A percentile compares a stretch with the other conserved stretches of the same genome.
Conservation (phyloP, 2,329 filamentous ascomycete species). For the Aspergillus quadrilineatus region DNA sequence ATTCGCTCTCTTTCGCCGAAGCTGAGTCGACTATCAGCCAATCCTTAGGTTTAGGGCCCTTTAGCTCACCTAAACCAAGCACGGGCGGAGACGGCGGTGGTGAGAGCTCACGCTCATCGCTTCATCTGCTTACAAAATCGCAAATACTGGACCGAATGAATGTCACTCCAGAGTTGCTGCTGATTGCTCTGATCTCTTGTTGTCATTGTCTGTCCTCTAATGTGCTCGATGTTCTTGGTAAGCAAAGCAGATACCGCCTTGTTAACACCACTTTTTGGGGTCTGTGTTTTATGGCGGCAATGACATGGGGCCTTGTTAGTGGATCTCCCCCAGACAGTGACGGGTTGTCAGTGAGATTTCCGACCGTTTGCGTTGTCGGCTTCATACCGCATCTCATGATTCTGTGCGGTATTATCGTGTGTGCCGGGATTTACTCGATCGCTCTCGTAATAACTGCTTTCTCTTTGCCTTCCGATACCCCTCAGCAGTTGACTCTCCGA, state of each 20-base stretch:
- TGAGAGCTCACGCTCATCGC: slow-evolving; percentile 30
- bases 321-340: slow-evolving; percentile 46
- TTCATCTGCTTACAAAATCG: slow-evolving; percentile 40
- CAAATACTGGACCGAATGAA: slow-evolving; percentile 78
- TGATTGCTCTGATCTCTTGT: slow-evolving; percentile 83
- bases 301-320: slow-evolving; percentile 69
- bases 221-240: slow-evolving; percentile 72
- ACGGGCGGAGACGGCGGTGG: slow-evolving; percentile 47
- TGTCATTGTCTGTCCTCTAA: slow-evolving; percentile 88
- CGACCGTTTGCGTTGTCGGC: slow-evolving; percentile 90
- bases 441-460: slow-evolving; percentile 75
- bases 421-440: slow-evolving; percentile 71
- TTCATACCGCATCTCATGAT: slow-evolving; percentile 95
- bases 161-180: slow-evolving; percentile 81
- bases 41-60: slow-evolving; percentile 70
- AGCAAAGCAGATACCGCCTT: slow-evolving; percentile 77
- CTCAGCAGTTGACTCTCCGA: slow-evolving; percentile 46
- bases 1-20: slow-evolving; percentile 92
- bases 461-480: slow-evolving; percentile 57
- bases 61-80: slow-evolving; percentile 51
- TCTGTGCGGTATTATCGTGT: slow-evolving; percentile 72
- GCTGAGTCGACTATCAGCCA: slow-evolving; percentile 84
- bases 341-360: slow-evolving; percentile 74
- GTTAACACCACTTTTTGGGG: slow-evolving; percentile 88
- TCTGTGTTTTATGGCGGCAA: slow-evolving; percentile 81